Evolutionary conservation across 139 green algal species (phyloP), one percentile per base, ranked within the genome.

Genomic region (Chlamydomonas sp.): DNA sequence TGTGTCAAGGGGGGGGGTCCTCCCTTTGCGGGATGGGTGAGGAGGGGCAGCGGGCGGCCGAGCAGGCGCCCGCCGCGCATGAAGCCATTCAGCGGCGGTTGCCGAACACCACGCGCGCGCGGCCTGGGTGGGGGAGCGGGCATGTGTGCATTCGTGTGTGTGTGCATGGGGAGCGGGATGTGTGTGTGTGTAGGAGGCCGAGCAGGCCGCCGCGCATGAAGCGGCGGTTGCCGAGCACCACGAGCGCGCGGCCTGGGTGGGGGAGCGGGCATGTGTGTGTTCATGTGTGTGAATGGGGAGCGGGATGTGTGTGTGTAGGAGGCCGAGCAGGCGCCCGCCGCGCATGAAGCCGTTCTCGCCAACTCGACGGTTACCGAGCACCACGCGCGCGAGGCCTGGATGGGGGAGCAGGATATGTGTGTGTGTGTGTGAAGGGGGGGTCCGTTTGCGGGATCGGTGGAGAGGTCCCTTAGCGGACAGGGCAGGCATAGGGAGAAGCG

Each of bases 281-380:
- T n/a, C n/a, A n/a, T n/a, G n/a, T n/a, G n/a, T n/a, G n/a, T n/a
- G n/a, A n/a, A n/a, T n/a, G n/a, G n/a, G n/a, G n/a, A n/a, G n/a
- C n/a, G n/a, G n/a, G n/a, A n/a, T n/a, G n/a, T n/a, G n/a, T n/a
- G 43, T 13, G 13, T 26, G 43, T 16, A 65, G 37, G 22, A n/a
- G 60, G 31, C 31, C 60, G 22, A 68, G 13, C 30, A 43, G 34
- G 5, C 60, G 60, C 5, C 60, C 60, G 31, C 60, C 34, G 22
- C 34, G 60, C 70, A 89, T 80, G 73, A 58, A 58, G 35, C 63
- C 63, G 26, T 70, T 70, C 38, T 70, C 81, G 6, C 90, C 90
- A 70, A 84, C 89, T 16, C 90, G 79, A 26, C 90, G 77, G 73
- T 96, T 96, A 61, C 90, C 90, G 22, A 96, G 62, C 49, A 83